Percentiles rank a stretch among this genome's conserved stretches.
phyloP scores from a whole-genome alignment of 1,284 basidiomycete species.

The Laetiporus sulphureus region DNA sequence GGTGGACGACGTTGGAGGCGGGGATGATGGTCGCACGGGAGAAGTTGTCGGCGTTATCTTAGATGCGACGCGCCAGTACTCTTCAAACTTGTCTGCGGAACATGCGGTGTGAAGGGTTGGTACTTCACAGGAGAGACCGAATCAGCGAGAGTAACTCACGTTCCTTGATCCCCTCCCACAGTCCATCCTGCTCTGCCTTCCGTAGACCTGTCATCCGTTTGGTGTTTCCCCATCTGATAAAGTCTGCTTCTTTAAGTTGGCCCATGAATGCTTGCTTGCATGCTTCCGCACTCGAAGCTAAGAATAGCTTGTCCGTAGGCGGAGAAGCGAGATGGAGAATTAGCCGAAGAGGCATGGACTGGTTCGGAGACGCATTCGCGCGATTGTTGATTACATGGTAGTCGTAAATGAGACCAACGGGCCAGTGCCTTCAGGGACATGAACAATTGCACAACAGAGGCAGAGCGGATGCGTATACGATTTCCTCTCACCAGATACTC shows the following conservation, averaged over 20 bases:
- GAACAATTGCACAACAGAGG: too few species aligned
- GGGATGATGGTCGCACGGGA: slow-evolving; percentile 47
- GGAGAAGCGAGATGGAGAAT: slow-evolving; percentile 82
- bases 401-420: slow-evolving; percentile 88
- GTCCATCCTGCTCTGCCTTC: slow-evolving; percentile 85
- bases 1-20: slow-evolving; percentile 41
- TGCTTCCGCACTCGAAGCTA: slow-evolving; percentile 71
- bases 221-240: slow-evolving; percentile 91
- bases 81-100: slow-evolving; percentile 83
- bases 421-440: slow-evolving; percentile 97
- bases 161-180: slow-evolving; percentile 91
- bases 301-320: slow-evolving; percentile 77
- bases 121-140: too few species aligned
- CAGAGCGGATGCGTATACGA: too few species aligned
- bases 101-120: not conserved
- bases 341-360: slow-evolving; percentile 61
- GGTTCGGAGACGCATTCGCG: slow-evolving; percentile 34
- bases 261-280: slow-evolving; percentile 92
- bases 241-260: slow-evolving; percentile 92
- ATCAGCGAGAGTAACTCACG: slow-evolving; percentile 64
- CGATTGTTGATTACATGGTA: slow-evolving; percentile 63
- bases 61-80: slow-evolving; percentile 87
- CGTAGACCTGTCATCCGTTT: slow-evolving; percentile 85
- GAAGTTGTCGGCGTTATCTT: slow-evolving; percentile 72
- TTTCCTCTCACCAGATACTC: too few species aligned